These are phyloP conservation scores for Pseudonectria buxi DNA, from an alignment of 2,329 filamentous ascomycete species.

Conservation along the genomic window DNA sequence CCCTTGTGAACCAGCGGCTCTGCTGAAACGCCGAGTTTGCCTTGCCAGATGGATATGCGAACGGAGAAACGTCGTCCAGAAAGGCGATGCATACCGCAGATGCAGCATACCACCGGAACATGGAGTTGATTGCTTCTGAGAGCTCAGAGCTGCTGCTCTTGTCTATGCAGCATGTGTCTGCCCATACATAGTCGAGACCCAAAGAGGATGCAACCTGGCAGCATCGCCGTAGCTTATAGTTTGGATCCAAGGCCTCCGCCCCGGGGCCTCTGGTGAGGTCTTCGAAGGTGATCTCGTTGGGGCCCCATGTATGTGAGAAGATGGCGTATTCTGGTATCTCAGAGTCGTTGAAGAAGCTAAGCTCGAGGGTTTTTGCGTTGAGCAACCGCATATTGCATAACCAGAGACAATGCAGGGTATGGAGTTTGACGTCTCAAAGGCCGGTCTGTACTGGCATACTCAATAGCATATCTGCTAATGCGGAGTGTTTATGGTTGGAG, in stretches of 20 bases:
- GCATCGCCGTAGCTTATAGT: constrained; percentile 16
- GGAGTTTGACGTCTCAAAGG: not conserved
- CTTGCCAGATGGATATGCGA: constrained; percentile 1
- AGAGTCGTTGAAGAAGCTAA: constrained; percentile 14
- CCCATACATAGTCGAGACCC: constrained; percentile 21
- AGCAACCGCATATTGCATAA: constrained; percentile 17
- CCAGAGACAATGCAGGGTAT: not conserved
- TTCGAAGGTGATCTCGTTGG: constrained; percentile 16
- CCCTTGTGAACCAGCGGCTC: constrained; percentile 22
- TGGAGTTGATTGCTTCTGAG: constrained; percentile 26
- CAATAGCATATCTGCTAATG: too few relatives aligned
- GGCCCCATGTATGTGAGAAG: constrained; percentile 22
- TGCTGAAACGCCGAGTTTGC: constrained; percentile 1
- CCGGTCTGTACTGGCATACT: too few relatives aligned
- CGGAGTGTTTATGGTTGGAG: too few relatives aligned
- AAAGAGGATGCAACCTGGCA: constrained; percentile 13
- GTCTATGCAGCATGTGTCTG: constrained; percentile 28
- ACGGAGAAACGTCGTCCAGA: constrained; percentile 14
- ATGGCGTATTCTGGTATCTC: constrained; percentile 19
- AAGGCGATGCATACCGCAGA: constrained; percentile 21
- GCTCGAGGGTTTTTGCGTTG: constrained; percentile 14
- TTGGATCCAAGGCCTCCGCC: not conserved
- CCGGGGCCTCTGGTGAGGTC: constrained; percentile 3
- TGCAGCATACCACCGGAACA: constrained; percentile 27
- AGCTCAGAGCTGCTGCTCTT: constrained; percentile 26